phyloP scores from a whole-genome alignment of 228 moss, liverwort and hornwort species.

The Sphagnum magellanicum region DNA sequence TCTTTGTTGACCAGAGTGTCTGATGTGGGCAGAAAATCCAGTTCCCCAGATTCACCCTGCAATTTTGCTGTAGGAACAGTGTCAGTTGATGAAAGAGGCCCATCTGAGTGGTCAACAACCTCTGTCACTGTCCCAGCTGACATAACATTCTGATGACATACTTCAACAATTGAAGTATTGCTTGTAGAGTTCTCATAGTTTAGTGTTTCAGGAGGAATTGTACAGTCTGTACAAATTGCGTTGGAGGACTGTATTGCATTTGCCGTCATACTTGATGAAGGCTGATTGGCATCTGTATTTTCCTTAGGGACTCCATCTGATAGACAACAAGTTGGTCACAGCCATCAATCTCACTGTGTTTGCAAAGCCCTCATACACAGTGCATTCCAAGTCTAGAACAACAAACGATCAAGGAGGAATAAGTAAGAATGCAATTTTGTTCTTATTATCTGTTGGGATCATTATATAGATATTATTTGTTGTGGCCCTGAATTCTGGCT shows the following conservation, averaged over 20 bases:
- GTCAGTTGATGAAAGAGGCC: constrained; percentile 3
- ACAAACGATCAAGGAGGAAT: too few species aligned
- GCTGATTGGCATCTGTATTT: not conserved
- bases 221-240: constrained; percentile 17
- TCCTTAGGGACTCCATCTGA: constrained; percentile 3
- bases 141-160: constrained; percentile 1
- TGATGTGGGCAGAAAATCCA: constrained; percentile 1
- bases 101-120: constrained; percentile 5
- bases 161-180: constrained; percentile 4
- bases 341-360: too few species aligned
- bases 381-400: too few species aligned
- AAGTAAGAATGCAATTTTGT: too few species aligned
- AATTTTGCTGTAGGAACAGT: too few species aligned
- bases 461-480: too few species aligned
- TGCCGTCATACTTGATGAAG: constrained; percentile 2
- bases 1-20: constrained; percentile 1
- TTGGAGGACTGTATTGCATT: constrained; percentile 17
- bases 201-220: constrained; percentile 4
- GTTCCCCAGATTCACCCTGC: constrained; percentile 1
- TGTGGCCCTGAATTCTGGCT: too few species aligned
- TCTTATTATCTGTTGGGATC: too few species aligned
- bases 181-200: constrained; percentile 9
- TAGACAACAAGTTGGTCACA: not conserved
- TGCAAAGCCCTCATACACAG: too few species aligned
- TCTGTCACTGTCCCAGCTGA: constrained; percentile 14